Evolutionary conservation across 2,329 filamentous ascomycete species (phyloP), one percentile per base, ranked within the genome.

Genomic region (Botrytis paeoniae): DNA sequence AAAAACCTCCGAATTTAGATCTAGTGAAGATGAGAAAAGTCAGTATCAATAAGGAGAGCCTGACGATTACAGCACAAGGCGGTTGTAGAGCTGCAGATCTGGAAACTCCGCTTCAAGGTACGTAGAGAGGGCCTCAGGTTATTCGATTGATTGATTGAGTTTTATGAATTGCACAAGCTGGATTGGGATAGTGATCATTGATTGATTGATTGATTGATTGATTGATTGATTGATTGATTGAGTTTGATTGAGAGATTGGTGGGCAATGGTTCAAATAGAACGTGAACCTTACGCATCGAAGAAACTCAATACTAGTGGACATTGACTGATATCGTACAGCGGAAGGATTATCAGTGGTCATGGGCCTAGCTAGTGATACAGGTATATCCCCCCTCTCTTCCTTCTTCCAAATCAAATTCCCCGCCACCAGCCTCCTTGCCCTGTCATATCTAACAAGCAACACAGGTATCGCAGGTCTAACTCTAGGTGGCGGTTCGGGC

Each of bases 241-340:
- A 7, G 51, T 0, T 22, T 16, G 2, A 29, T 9, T 9, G n/a
- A 14, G 1, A 29, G 14, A 29, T 29, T 18, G 14, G 4, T 57
- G 51, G n/a, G 3, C 25, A 2, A 4, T 18, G 18, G 0, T 57
- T 32, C 51, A 2, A 16, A 29, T 57, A 6, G 14, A 29, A 29
- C n/a, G 18, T 54, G 14, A 0, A 8, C 4, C 6, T 16, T 29
- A 54, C 3, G 6, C 2, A 29, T 54, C 18, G n/a, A 29, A 54
- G 14, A 3, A 16, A 8, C 2, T 54, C 9, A 0, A 54, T 9
- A 18, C n/a, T 2, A 18, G 3, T 9, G 5, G n/a, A 3, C 0
- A 54, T 54, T 54, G 1, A 29, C n/a, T 54, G 18, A 29, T 29
- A 29, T 37, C 18, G 4, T 60, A 60, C 20, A 54, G 51, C 5